phyloP scores from a whole-genome alignment of 192 early-diverging fungal genomes.

The Coemansia sp. region DNA sequence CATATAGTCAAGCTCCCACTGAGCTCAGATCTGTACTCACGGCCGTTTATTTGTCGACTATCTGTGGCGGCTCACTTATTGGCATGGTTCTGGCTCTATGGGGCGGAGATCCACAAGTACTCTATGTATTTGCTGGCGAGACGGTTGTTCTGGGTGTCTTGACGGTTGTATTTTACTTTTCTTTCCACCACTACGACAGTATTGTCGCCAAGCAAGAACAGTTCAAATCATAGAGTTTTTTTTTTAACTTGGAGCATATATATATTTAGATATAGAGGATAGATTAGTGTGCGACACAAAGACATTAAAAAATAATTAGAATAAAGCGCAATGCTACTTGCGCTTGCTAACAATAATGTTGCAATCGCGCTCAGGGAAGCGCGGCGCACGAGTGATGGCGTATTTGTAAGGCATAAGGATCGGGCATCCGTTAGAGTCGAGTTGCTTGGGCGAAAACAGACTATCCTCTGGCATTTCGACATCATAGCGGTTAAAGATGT shows the following conservation, averaged over 20 bases:
- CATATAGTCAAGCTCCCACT: conserved; percentile 63
- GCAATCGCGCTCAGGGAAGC: conserved; percentile 48
- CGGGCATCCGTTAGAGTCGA: conserved; percentile 11
- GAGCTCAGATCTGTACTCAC: conserved; percentile 69
- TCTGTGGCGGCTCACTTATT: conserved; percentile 52
- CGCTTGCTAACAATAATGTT: conserved; percentile 35
- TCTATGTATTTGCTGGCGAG: conserved; percentile 61
- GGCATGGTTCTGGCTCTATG: conserved; percentile 56
- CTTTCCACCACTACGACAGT: conserved; percentile 53
- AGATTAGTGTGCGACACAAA: not conserved
- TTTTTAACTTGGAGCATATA: not conserved
- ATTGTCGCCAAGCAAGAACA: conserved; percentile 27
- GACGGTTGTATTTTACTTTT: conserved; percentile 49
- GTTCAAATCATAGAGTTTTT: conserved; percentile 5
- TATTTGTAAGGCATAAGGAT: conserved; percentile 28
- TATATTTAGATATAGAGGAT: not conserved
- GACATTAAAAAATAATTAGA: not conserved
- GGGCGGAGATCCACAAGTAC: conserved; percentile 55
- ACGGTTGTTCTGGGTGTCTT: conserved; percentile 25
- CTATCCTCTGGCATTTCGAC: conserved; percentile 32
- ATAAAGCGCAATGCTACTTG: not conserved
- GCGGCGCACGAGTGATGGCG: conserved; percentile 27
- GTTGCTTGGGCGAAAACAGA: conserved; percentile 24
- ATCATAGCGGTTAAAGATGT: conserved; percentile 35
- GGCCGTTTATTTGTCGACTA: conserved; percentile 64